Evolutionary conservation across 805 yeast genomes (phyloP), one percentile per base, ranked within the genome.

Genomic region (Starmerella bacillaris): DNA sequence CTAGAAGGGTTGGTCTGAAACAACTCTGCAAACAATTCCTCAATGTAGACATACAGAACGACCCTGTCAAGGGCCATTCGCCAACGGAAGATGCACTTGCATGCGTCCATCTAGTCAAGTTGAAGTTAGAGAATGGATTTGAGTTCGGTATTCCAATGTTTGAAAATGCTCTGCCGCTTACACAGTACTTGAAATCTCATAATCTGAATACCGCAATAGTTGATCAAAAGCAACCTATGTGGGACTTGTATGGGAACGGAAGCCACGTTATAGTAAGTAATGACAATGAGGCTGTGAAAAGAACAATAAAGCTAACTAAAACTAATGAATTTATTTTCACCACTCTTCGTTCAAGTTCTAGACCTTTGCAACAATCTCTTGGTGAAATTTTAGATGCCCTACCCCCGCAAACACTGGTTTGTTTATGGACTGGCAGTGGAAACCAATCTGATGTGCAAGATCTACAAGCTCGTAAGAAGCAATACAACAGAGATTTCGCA

Each of bases 31-130:
- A 62, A 8, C 66, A 63, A 37, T 68, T 64, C 50, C 56, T 84
- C 26, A 55, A 61, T 15, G 56, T 66, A 33, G 57, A 53, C 0
- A 86, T 86, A 34, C 96, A 89, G 54, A 57, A 56, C 18, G 74
- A 76, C n/a, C 64, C 63, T 18, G 44, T 39, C 3, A 39, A 19
- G 2, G 93, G 92, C 1, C 96, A 86, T 55, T 78, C 84, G 35
- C 77, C 96, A 0, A 64, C 76, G 4, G 94, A 80, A 51, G 98
- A 86, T 51, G 77, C 93, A 9, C 53, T 53, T 20, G 73, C 93
- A 1, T 79, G 94, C 51, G 60, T 84, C 48, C 82, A 79, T 34
- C 63, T 86, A 33, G 68, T 78, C 1, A 72, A 78, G 45, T 46
- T 72, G 44, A 83, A 84, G 50, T 54, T 83, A 11, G 54, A 61